Evolutionary conservation across 768 basidiomycete genomes (phyloP), one percentile per base, ranked within the genome.

Genomic region (Hericium erinaceus): DNA sequence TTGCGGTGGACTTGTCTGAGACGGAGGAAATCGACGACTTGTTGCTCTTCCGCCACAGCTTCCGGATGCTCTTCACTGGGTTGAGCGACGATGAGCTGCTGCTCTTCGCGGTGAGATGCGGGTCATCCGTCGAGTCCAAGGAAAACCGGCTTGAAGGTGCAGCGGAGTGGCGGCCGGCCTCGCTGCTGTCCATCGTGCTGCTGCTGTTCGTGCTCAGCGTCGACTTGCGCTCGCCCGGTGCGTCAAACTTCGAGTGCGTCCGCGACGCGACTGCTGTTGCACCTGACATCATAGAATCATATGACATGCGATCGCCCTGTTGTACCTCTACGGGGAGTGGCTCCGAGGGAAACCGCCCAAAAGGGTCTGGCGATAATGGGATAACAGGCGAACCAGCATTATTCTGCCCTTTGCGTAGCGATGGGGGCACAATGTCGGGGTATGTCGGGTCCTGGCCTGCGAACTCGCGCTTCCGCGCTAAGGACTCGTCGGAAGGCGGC

Each of bases 311-410:
- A 16, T 16, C 33, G 16, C 16, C 28, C 48, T 22, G 18, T 3
- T 44, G 16, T 39, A 51, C 39, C 22, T n/a, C 24, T 22, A 56
- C 37, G 2, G 55, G 44, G 37, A 59, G 48, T 28, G 58, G 26
- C 11, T 53, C 63, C 2, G 87, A 89, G 37, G 88, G 76, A 64
- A 80, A 85, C 26, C 88, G 79, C 11, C 85, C 83, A 65, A 92
- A 91, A 26, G 89, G 89, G 71, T 92, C 89, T 8, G 89, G 87
- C 10, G 88, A 87, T n/a, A 90, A 73, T 40, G 90, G 90, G 56
- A 91, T 87, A n/a, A 85, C 65, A 20, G 87, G 85, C 1, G 84
- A 83, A 44, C 75, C 75, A 9, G 72, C 59, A 33, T 62, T 48
- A 57, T 66, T 55, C 59, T 63, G 48, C 33, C 33, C 33, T 54